Evolutionary conservation across 2,329 filamentous ascomycete species (phyloP).

Genomic region (Botrytis aclada): DNA sequence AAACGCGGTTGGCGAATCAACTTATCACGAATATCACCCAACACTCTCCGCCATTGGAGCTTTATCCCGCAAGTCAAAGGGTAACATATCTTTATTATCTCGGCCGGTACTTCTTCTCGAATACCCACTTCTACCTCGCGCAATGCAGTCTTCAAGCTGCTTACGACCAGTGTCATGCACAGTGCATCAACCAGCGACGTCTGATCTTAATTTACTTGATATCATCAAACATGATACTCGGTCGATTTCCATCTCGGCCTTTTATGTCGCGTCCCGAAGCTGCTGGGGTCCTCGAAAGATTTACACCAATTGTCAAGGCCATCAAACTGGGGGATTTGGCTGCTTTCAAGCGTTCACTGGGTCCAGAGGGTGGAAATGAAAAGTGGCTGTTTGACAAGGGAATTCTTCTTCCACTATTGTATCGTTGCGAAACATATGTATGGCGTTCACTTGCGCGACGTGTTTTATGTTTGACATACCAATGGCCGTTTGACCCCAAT

Average conservation of each 20-base stretch:
- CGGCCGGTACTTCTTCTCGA: conserved; percentile 83
- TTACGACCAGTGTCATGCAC: conserved; percentile 72
- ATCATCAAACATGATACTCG: conserved; percentile 77
- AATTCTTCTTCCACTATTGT: conserved; percentile 70
- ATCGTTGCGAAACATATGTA: conserved; percentile 74
- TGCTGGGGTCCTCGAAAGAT: conserved; percentile 59
- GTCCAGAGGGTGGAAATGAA: conserved; percentile 51
- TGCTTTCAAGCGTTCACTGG: conserved; percentile 67
- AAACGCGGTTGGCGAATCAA: conserved; percentile 78
- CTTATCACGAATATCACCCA: conserved; percentile 86
- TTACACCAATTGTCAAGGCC: conserved; percentile 68
- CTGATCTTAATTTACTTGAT: conserved; percentile 82
- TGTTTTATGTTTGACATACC: conserved; percentile 74
- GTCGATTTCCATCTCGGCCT: conserved; percentile 68
- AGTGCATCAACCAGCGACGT: conserved; percentile 72
- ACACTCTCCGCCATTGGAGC: conserved; percentile 73
- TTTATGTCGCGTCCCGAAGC: conserved; percentile 72
- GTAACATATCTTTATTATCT: conserved; percentile 95
- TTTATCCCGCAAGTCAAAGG: conserved; percentile 81
- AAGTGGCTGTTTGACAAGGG: conserved; percentile 74
- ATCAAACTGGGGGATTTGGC: conserved; percentile 73
- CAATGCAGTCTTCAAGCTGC: conserved; percentile 72
- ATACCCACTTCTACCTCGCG: conserved; percentile 77
- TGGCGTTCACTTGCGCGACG: conserved; percentile 80
- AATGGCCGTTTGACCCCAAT: conserved; percentile 57